Percentiles rank a stretch among this genome's conserved stretches.
Evolutionary conservation across 2,329 filamentous ascomycete genomes (phyloP).

Genomic region (Graphiopsis chlorocephala): DNA sequence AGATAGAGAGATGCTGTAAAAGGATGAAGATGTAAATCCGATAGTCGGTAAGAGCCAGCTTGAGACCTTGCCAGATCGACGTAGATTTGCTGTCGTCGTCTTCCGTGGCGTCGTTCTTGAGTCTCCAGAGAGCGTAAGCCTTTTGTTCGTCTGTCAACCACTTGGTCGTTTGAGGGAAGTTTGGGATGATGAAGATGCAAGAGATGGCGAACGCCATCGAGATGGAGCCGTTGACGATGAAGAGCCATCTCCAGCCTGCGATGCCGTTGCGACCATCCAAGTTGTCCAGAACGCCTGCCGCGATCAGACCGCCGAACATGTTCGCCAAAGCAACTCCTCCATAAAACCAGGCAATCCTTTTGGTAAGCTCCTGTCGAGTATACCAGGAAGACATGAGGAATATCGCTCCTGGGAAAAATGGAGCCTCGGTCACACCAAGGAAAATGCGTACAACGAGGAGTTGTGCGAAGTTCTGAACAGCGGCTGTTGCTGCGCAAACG

Average conservation of each 20-base stretch:
- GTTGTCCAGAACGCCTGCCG: conserved; percentile 46
- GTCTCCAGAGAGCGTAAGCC: conserved; percentile 52
- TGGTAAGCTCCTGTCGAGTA: conserved; percentile 44
- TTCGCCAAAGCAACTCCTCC: conserved; percentile 38
- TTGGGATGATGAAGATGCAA: conserved; percentile 40
- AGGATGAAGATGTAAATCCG: conserved; percentile 55
- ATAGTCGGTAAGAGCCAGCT: conserved; percentile 49
- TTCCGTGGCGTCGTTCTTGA: conserved; percentile 50
- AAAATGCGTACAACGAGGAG: conserved; percentile 51
- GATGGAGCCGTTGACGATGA: conserved; percentile 38
- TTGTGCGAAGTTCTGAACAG: conserved; percentile 41
- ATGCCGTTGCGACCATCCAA: conserved; percentile 36
- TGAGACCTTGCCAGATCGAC: conserved; percentile 46
- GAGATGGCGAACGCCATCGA: conserved; percentile 21
- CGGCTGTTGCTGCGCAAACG: conserved; percentile 48
- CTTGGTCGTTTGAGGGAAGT: conserved; percentile 53
- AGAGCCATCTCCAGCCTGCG: conserved; percentile 42
- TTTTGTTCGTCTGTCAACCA: conserved; percentile 55
- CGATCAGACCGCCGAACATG: conserved; percentile 51
- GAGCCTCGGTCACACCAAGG: conserved; percentile 50
- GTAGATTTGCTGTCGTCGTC: conserved; percentile 40
- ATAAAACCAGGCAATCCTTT: conserved; percentile 26
- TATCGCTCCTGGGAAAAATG: conserved; percentile 50
- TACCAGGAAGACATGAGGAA: conserved; percentile 52
- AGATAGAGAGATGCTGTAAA: conserved; percentile 52